Evolutionary conservation across 2,329 filamentous ascomycete genomes (phyloP).

Genomic region (Domatiomyces globalis): DNA sequence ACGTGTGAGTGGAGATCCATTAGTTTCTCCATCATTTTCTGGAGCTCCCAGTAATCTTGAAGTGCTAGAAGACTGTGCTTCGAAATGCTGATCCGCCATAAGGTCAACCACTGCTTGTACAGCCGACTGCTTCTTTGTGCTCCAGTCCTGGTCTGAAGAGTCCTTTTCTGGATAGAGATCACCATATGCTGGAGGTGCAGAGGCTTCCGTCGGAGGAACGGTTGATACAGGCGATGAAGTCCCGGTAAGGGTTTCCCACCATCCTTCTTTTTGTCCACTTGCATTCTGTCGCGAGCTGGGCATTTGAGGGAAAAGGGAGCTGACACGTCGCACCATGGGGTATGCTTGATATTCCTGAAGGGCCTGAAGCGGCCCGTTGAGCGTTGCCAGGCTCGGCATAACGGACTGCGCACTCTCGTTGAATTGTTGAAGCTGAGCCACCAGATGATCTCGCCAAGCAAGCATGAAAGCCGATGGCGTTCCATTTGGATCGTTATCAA

Average conservation of each 20-base stretch:
- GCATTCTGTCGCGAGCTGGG: slow-evolving; percentile 38
- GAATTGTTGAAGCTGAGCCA: slow-evolving; percentile 60
- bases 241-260: slow-evolving; percentile 54
- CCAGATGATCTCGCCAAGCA: slow-evolving; percentile 59
- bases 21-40: slow-evolving; percentile 25
- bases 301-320: slow-evolving; percentile 56
- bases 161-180: slow-evolving; percentile 53
- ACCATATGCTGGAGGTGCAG: slow-evolving; percentile 60
- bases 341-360: slow-evolving; percentile 61
- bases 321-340: slow-evolving; percentile 57
- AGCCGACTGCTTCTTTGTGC: slow-evolving; percentile 31
- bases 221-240: slow-evolving; percentile 31
- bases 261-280: slow-evolving; percentile 32
- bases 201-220: slow-evolving; percentile 6
- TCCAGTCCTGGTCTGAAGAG: slow-evolving; percentile 25
- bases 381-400: slow-evolving; percentile 45
- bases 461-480: slow-evolving; percentile 47
- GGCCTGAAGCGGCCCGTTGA: slow-evolving; percentile 44
- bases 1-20: not conserved
- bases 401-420: slow-evolving; percentile 56
- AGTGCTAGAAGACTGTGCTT: slow-evolving; percentile 2
- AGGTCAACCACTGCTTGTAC: slow-evolving; percentile 31
- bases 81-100: slow-evolving; percentile 31
- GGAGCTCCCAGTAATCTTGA: slow-evolving; percentile 23
- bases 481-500: not conserved